phyloP scores from a whole-genome alignment of 139 green algal genomes.

The Chlorella sp. region DNA sequence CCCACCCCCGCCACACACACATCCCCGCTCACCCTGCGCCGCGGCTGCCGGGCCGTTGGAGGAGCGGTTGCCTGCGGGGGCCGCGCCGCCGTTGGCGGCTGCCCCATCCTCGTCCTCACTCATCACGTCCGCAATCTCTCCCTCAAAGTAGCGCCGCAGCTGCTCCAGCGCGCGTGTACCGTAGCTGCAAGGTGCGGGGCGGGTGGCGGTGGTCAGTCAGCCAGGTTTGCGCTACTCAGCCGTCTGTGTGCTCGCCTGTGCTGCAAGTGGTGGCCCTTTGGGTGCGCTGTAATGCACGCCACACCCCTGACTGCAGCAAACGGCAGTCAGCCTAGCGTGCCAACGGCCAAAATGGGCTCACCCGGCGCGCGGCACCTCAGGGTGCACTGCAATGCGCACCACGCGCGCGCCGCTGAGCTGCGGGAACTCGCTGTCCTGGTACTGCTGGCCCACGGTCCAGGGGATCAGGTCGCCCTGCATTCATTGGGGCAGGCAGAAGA shows the following conservation, averaged over 20 bases:
- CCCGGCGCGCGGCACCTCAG: constrained; percentile 86
- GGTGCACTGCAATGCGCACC: constrained; percentile 96
- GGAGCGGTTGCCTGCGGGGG: constrained; percentile 18
- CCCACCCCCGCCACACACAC: not conserved
- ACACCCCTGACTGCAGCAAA: no score
- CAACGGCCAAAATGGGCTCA: constrained; percentile 44
- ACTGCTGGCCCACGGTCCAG: constrained; percentile 98
- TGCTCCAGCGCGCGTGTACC: constrained; percentile 78
- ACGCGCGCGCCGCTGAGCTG: constrained; percentile 90
- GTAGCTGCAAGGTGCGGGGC: constrained; percentile 65
- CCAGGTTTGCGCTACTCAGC: no score
- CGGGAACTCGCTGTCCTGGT: constrained; percentile 95
- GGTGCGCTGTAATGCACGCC: not conserved
- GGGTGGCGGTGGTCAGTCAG: not conserved
- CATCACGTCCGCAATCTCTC: constrained; percentile 64
- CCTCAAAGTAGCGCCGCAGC: constrained; percentile 77
- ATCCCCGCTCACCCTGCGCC: not conserved
- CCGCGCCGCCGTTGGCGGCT: not conserved
- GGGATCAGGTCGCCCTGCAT: constrained; percentile 94
- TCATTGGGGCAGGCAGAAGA: no score
- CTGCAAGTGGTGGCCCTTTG: no score
- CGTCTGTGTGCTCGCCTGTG: no score
- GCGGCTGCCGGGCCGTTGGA: constrained; percentile 19
- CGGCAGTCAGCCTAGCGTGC: no score
- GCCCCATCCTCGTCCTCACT: constrained; percentile 45